Base-by-base conservation (phyloP, 2,329 filamentous ascomycete species). In the Didymosphaeria variabile region DNA sequence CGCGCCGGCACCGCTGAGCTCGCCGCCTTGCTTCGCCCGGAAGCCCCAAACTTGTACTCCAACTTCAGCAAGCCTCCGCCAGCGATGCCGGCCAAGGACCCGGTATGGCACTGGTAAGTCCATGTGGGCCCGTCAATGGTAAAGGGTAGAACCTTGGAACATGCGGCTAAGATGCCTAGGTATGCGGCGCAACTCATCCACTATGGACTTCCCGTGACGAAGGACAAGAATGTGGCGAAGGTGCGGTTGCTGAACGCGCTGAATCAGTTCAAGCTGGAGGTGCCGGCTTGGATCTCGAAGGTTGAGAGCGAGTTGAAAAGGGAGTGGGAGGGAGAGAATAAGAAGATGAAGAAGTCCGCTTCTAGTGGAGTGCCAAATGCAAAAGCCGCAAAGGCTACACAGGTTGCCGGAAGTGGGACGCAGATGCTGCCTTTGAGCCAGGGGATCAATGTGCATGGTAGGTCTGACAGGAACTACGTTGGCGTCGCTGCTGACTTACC, bases 181-280 rank as follows among this genome's bases (percentile, higher is more conserved):
- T 90, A 87, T 60, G 83, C 87, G 63, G 86, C 87, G 0, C 87
- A 90, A 63, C 80, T 89, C 12, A 74, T 87, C 4, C 88, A 90
- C 74, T 90, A 89, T 74, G 87, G 86, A 1, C 79, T 90, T 0
- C 79, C 78, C 7, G 80, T 82, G 0, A 86, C 85, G 19, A 87
- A 86, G 67, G 81, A 82, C 47, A 89, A 89, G 74, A 82, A 85
- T 23, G 82, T 83, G 0, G 87, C 87, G 10, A 86, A 87, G 58
- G 83, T 87, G 77, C 79, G 87, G 2, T 75, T 90, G 17, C 80
- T 85, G n/a, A 84, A 87, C 63, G 86, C 86, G 8, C 70, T 88
- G 60, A 85, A 83, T 38, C 74, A 73, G 2, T 81, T 80, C 1
- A 76, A 74, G 2, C 71, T 90, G 5, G 72, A 75, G 0, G 81